A percentile compares a stretch with the other conserved stretches of the same genome.
Conservation (phyloP, 1,139 yeast species). For the Candida glucosophila region DNA sequence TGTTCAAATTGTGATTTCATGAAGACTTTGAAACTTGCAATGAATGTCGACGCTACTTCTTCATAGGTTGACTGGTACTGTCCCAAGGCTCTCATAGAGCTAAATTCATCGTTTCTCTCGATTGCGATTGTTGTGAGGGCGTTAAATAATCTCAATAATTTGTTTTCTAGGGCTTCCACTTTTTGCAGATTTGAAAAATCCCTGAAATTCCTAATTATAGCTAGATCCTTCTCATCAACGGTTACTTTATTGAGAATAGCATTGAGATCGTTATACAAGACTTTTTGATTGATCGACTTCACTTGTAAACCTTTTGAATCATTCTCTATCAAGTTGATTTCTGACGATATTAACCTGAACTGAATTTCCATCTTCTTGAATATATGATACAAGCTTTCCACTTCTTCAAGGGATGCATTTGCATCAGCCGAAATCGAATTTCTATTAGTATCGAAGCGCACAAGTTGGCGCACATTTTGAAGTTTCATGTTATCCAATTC, state of each 20-base stretch:
- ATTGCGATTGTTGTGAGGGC: slow-evolving; percentile 51
- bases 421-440: slow-evolving; percentile 28
- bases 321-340: slow-evolving; percentile 61
- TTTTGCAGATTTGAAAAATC: slow-evolving; percentile 41
- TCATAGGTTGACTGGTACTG: slow-evolving; percentile 62
- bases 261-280: slow-evolving; percentile 60
- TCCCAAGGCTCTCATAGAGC: slow-evolving; percentile 64
- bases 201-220: slow-evolving; percentile 36
- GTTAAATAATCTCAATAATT: slow-evolving; percentile 48
- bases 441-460: slow-evolving; percentile 32
- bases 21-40: slow-evolving; percentile 38
- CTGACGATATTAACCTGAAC: slow-evolving; percentile 44
- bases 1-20: slow-evolving; percentile 34
- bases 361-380: slow-evolving; percentile 38
- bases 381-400: slow-evolving; percentile 51
- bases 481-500: slow-evolving; percentile 36
- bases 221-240: slow-evolving; percentile 49
- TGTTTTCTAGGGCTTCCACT: slow-evolving; percentile 44
- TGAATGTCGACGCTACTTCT: slow-evolving; percentile 44
- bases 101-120: slow-evolving; percentile 35
- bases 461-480: slow-evolving; percentile 29
- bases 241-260: slow-evolving; percentile 63
- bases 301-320: slow-evolving; percentile 82
- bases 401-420: slow-evolving; percentile 44
- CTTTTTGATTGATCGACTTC: slow-evolving; percentile 71